Evolutionary conservation across 208 protist species (phyloP), one percentile per base, ranked within the genome.

Genomic region (Trypanosoma scelopori): DNA sequence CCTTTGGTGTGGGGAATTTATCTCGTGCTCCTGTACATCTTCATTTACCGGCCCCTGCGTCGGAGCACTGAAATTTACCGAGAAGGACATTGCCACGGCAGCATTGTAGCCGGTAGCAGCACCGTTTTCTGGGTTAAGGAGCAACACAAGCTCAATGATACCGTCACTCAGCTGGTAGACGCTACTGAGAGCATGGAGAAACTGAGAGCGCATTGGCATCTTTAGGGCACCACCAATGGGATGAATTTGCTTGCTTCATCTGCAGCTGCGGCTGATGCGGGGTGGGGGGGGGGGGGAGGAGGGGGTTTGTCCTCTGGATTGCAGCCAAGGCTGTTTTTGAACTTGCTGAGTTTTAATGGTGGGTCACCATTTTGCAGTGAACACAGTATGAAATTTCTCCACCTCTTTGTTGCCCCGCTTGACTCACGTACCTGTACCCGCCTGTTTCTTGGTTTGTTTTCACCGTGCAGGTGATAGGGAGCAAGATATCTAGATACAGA

Each of bases 21-120:
- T 56, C 55, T 90, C 18, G 9, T 78, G 1, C 22, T 81, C 0
- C 32, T 82, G 22, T 91, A 87, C 67, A 56, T 89, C 1, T 55
- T 88, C 42, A 39, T 94, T 6, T 85, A 81, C 55, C 61, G 77
- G 5, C 81, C 83, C 7, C 57, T 94, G 67, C 37, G 64, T 25
- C 73, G 58, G 15, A 75, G 66, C 58, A 80, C 74, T 1, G 62
- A 61, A 13, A 53, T 78, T 22, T 87, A 82, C 50, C 37, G 42
- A 49, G 45, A 46, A 5, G 82, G 75, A 1, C 28, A 32, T 41
- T 75, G 57, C 67, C 59, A 67, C 25, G 56, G 67, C 45, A 22
- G 52, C n/a, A 56, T 53, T 23, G 60, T 25, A 23, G 18, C 37
- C n/a, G 15, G 39, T 27, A 53, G 6, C 1, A 47, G 68, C 62